A percentile compares a stretch with the other conserved stretches of the same genome.
Conservation (phyloP, 805 yeast genomes). For the Citeromyces nyonsensis region DNA sequence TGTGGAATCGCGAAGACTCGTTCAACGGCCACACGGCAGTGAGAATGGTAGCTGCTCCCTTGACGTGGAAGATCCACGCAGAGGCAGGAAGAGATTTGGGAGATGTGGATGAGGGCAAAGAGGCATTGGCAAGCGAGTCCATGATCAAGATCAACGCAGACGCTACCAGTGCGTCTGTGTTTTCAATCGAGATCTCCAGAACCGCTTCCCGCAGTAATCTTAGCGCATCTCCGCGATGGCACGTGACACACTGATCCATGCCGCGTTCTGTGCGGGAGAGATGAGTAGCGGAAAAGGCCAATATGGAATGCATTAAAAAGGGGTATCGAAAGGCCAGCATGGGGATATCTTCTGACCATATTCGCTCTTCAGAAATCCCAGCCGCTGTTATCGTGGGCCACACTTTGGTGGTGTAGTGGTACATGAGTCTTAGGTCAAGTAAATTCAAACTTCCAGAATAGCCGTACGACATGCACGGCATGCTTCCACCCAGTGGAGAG, state of each 20-base stretch:
- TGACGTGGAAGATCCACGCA: conserved; percentile 94
- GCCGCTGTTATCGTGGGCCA: conserved; percentile 83
- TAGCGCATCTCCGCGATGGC: conserved; percentile 80
- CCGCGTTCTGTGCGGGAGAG: conserved; percentile 64
- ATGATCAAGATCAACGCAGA: conserved; percentile 78
- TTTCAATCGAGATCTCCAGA: conserved; percentile 64
- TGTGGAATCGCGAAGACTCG: conserved; percentile 47
- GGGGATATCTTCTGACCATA: conserved; percentile 85
- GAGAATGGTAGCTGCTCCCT: conserved; percentile 91
- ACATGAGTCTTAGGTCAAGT: conserved; percentile 69
- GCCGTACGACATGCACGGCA: conserved; percentile 3
- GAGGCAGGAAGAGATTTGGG: conserved; percentile 71
- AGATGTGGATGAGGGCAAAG: conserved; percentile 32
- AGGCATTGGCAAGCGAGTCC: conserved; percentile 90
- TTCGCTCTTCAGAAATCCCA: conserved; percentile 71
- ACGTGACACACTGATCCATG: conserved; percentile 66
- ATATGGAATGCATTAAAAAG: conserved; percentile 79
- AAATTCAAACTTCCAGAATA: conserved; percentile 32
- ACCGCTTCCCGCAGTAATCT: conserved; percentile 75
- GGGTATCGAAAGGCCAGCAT: conserved; percentile 79
- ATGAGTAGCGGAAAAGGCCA: conserved; percentile 90
- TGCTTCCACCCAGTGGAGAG: conserved; percentile 2
- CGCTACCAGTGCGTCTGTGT: conserved; percentile 88
- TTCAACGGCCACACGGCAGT: conserved; percentile 94
- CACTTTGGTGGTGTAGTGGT: conserved; percentile 75